A percentile compares a stretch with the other conserved stretches of the same genome.
Conservation (phyloP, 805 yeast genomes). For the Saccharomycopsis synnaedendra region DNA sequence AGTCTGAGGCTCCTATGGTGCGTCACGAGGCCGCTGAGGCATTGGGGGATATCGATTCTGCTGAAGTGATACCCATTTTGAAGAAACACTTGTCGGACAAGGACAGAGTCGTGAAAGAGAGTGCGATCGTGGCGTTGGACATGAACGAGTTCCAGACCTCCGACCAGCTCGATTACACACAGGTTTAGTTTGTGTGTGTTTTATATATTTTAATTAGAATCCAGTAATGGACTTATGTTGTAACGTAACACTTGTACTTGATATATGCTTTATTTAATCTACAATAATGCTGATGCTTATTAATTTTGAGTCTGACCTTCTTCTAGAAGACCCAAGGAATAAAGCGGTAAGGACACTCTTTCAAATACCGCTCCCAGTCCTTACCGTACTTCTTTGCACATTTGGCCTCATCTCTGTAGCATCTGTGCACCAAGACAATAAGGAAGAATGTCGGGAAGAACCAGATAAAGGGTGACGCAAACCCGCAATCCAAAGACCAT, state of each 20-base stretch:
- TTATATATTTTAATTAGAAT: too few relatives aligned
- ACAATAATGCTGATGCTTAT: neutral
- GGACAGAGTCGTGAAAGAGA: slow-evolving; percentile 88
- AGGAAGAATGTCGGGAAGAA: slow-evolving; percentile 90
- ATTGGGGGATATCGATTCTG: slow-evolving; percentile 91
- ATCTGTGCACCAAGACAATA: slow-evolving; percentile 79
- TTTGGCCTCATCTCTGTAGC: slow-evolving; percentile 75
- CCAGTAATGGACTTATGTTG: too few relatives aligned
- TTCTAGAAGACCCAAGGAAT: slow-evolving; percentile 69
- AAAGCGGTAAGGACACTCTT: slow-evolving; percentile 84
- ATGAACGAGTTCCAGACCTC: slow-evolving; percentile 61
- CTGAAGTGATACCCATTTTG: slow-evolving; percentile 85
- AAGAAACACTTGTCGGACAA: slow-evolving; percentile 67
- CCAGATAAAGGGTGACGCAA: slow-evolving; percentile 85
- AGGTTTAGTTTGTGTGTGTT: neutral
- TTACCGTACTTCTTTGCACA: slow-evolving; percentile 83
- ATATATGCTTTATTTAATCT: too few relatives aligned
- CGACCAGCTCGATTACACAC: slow-evolving; percentile 11
- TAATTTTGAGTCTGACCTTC: slow-evolving; percentile 15
- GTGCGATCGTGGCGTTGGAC: slow-evolving; percentile 94
- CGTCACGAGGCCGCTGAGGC: slow-evolving; percentile 99
- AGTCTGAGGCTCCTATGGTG: slow-evolving; percentile 91
- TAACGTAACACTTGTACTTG: too few relatives aligned
- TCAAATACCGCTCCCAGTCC: slow-evolving; percentile 82
- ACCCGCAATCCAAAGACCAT: slow-evolving; percentile 91